These are phyloP conservation scores for Hsuehochloa calcarea DNA, from an alignment of 176 grass and related monocot species.

Conservation along the genomic window DNA sequence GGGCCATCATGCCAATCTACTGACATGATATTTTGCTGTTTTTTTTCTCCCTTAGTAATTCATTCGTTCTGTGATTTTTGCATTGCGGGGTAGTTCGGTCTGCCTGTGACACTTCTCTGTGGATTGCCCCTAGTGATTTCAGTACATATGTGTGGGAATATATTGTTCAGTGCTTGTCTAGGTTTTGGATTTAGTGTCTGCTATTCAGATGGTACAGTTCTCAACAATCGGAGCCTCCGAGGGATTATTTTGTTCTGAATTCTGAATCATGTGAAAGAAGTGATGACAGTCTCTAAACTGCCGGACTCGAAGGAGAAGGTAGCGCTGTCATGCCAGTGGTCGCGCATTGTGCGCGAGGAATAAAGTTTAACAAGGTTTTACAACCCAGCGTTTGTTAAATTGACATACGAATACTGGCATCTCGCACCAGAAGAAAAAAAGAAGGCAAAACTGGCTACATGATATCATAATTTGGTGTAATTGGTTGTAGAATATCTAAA, in stretches of 20 bases:
- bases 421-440: too few species aligned
- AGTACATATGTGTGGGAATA: constrained; percentile 42
- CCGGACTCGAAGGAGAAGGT: too few species aligned
- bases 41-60: not conserved
- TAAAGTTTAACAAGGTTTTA: too few species aligned
- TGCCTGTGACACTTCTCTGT: constrained; percentile 6
- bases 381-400: too few species aligned
- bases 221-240: not conserved
- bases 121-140: not conserved
- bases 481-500: too few species aligned
- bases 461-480: too few species aligned
- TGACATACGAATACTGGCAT: too few species aligned
- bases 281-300: too few species aligned
- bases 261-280: too few species aligned
- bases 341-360: too few species aligned
- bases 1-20: not conserved
- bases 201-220: not conserved
- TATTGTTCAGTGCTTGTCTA: not conserved
- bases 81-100: not conserved
- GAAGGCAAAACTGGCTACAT: too few species aligned
- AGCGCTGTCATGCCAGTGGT: too few species aligned
- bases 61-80: constrained; percentile 36
- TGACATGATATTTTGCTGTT: constrained; percentile 7
- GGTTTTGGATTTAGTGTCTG: not conserved
- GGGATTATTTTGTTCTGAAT: not conserved